phyloP scores from a whole-genome alignment of 768 basidiomycete genomes.

The Tulasnella sp. region DNA sequence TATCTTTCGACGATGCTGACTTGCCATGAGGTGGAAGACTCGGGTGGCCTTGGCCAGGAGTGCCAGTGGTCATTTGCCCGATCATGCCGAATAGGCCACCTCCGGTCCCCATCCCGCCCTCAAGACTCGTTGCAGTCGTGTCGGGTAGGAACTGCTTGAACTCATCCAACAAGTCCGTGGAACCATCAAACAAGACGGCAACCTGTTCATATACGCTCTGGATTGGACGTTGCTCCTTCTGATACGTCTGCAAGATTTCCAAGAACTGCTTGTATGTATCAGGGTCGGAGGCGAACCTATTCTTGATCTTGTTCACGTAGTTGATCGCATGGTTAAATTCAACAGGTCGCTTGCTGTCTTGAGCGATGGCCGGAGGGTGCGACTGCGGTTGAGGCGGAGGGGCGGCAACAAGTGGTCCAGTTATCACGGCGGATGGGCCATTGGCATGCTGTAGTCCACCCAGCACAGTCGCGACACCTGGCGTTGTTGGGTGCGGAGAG shows the following conservation, averaged over 20 bases:
- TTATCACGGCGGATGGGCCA: background rate
- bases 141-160: conserved; percentile 26
- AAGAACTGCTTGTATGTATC: conserved; percentile 88
- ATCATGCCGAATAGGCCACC: conserved; percentile 25
- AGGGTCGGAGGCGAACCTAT: conserved; percentile 77
- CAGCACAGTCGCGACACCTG: conserved; percentile 11
- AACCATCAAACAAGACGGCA: conserved; percentile 70
- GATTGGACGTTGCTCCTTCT: conserved; percentile 60
- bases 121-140: conserved; percentile 11
- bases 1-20: background rate
- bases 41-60: background rate
- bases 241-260: conserved; percentile 81
- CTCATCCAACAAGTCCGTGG: conserved; percentile 61
- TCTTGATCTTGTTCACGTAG: conserved; percentile 98
- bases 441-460: background rate
- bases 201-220: conserved; percentile 67
- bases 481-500: conserved; percentile 18
- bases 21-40: background rate
- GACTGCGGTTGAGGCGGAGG: background rate
- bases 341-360: conserved; percentile 15
- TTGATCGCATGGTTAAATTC: conserved; percentile 94
- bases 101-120: conserved; percentile 25
- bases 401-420: background rate
- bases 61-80: conserved; percentile 8
- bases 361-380: background rate